Evolutionary conservation across 495 filamentous ascomycete genomes (phyloP), one percentile per base, ranked within the genome.

Genomic region (Annulohypoxylon moriforme): DNA sequence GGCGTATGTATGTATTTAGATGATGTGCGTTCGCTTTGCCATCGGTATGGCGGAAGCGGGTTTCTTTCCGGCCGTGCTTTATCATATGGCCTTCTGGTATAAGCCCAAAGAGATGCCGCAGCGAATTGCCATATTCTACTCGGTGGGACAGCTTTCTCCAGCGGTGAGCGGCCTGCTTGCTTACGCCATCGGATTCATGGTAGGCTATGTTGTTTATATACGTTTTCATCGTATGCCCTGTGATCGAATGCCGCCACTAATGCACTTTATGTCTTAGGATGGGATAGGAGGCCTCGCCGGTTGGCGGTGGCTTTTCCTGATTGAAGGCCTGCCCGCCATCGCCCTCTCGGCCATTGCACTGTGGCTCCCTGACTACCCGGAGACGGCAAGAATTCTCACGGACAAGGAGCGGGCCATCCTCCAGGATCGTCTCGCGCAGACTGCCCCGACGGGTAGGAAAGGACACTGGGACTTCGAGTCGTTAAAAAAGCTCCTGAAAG

Each of bases 261-360:
- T 33, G 16, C n/a, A 20, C 4, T 13, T 9, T 47, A 22, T 36
- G 0, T 7, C 25, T 8, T 53, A 72, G 69, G 74, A 82, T 58
- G 75, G 76, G 0, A 44, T 73, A 0, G 75, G 75, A 11, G 81
- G 78, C 0, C 64, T 82, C 0, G 73, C 77, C 14, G 82, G 81
- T 7, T 85, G 82, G 82, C 53, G 81, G 20, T 84, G 82, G 82
- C 62, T 86, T 25, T 85, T 85, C 47, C 69, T 86, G 18, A 59
- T 86, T 2, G 81, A 86, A 72, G 84, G 83, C 0, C 60, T 85
- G 5, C 81, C 81, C 2, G 80, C 82, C 4, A 78, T 84, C 20
- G 11, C 78, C 0, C 68, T 81, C 16, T 73, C 81, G 5, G 57
- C 80, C 47, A 71, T 79, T 6, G 76, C 82, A 0, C 53, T 83